A percentile compares a stretch with the other conserved stretches of the same genome.
Evolutionary conservation across 1,284 basidiomycete species (phyloP).

Genomic region (Ustilago hordei): DNA sequence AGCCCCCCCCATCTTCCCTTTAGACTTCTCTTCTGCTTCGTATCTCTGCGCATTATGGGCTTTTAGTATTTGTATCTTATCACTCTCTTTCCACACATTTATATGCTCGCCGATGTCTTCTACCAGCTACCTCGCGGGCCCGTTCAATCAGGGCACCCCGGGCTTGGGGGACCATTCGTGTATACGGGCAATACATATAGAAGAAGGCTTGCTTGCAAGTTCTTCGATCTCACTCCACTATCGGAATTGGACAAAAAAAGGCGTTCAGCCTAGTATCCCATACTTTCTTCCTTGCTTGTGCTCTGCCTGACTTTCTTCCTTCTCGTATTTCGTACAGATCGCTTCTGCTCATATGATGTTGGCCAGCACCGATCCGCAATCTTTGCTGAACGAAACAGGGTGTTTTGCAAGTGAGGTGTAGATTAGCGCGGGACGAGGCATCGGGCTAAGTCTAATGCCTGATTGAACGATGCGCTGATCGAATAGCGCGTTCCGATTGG

Average conservation of each 20-base stretch:
- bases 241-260: conserved; percentile 21
- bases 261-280: conserved; percentile 19
- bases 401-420: not conserved
- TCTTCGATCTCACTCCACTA: conserved; percentile 8
- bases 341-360: no score
- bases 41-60: conserved; percentile 40
- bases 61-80: conserved; percentile 31
- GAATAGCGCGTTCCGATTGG: conserved; percentile 29
- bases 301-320: not conserved
- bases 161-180: conserved; percentile 47
- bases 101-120: conserved; percentile 54
- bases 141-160: conserved; percentile 14
- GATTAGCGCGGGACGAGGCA: not conserved
- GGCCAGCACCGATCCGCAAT: no score
- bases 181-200: conserved; percentile 36
- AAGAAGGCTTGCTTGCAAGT: conserved; percentile 21
- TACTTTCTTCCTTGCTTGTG: not conserved
- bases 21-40: conserved; percentile 18
- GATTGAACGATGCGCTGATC: conserved; percentile 23
- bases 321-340: not conserved
- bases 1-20: conserved; percentile 8
- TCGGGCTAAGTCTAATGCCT: not conserved
- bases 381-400: no score
- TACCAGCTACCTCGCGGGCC: conserved; percentile 26
- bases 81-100: conserved; percentile 6